Conservation (phyloP, 208 protist species). For the Trypanosoma cruzi region DNA sequence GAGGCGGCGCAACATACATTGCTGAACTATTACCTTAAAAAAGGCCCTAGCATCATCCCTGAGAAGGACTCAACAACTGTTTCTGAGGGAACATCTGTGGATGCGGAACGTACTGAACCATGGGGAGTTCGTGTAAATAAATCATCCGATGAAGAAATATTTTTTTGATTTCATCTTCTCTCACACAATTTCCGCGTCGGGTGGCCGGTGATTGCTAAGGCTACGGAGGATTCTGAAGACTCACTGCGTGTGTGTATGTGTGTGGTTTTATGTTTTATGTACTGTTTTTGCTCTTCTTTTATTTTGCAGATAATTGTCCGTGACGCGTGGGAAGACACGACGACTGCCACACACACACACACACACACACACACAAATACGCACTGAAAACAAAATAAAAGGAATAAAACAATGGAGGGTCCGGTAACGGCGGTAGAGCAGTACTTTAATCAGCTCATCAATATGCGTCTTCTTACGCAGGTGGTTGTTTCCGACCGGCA, state of each 20-base stretch:
- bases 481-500: conserved; percentile 81
- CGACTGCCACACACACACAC: neutral
- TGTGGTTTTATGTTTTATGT: too few species aligned
- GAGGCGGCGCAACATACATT: conserved; percentile 77
- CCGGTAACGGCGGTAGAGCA: conserved; percentile 79
- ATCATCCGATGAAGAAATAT: conserved; percentile 24
- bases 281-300: neutral
- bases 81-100: neutral
- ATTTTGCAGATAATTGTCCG: neutral
- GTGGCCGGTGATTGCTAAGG: neutral
- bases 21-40: conserved; percentile 77
- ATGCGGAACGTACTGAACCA: neutral
- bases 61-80: neutral
- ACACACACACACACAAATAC: neutral
- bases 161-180: conserved; percentile 23
- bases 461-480: conserved; percentile 77
- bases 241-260: too few species aligned
- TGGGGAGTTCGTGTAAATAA: conserved; percentile 20
- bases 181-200: neutral
- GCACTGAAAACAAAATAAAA: neutral
- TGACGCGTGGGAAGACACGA: neutral
- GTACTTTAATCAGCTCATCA: conserved; percentile 88
- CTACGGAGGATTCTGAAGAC: too few species aligned
- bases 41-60: neutral
- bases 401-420: conserved; percentile 35